Evolutionary conservation across 1,284 basidiomycete species (phyloP), one percentile per base, ranked within the genome.

Genomic region (Trametes hirsuta): DNA sequence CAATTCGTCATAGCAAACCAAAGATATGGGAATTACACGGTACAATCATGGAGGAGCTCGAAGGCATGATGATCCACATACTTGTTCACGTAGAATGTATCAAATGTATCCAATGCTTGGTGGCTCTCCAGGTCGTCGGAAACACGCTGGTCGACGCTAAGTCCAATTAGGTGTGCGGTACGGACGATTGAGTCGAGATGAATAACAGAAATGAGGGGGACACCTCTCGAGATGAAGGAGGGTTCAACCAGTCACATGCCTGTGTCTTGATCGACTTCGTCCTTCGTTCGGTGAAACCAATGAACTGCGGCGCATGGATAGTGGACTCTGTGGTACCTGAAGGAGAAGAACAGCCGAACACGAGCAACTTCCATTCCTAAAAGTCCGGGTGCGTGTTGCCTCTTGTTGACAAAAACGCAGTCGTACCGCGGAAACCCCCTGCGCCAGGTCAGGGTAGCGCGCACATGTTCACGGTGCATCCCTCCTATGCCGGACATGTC

Each of bases 1-100:
- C n/a, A n/a, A n/a, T n/a, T n/a, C n/a, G n/a, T n/a, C n/a, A n/a
- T n/a, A n/a, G n/a, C n/a, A n/a, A n/a, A n/a, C n/a, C n/a, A n/a
- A n/a, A n/a, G n/a, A n/a, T n/a, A n/a, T n/a, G n/a, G n/a, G n/a
- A n/a, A n/a, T n/a, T n/a, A n/a, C n/a, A n/a, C n/a, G 24, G 45
- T n/a, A n/a, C n/a, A n/a, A n/a, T n/a, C n/a, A n/a, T 47, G 25
- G 1, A 47, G 15, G 15, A 47, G 46, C 49, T 51, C 49, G 15
- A 51, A 51, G 2, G 49, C 39, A 34, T 51, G 49, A 22, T 51
- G 49, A 37, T 51, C 49, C 5, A 34, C 49, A 11, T 40, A 51
- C 49, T 51, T 51, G 36, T 51, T 51, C 18, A 51, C 49, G 49
- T 51, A 51, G 49, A 51, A 51, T 2, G 18, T 40, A 6, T 10